A percentile compares a stretch with the other conserved stretches of the same genome.
phyloP scores from a whole-genome alignment of 192 early-diverging fungal species.

The Podila verticillata region DNA sequence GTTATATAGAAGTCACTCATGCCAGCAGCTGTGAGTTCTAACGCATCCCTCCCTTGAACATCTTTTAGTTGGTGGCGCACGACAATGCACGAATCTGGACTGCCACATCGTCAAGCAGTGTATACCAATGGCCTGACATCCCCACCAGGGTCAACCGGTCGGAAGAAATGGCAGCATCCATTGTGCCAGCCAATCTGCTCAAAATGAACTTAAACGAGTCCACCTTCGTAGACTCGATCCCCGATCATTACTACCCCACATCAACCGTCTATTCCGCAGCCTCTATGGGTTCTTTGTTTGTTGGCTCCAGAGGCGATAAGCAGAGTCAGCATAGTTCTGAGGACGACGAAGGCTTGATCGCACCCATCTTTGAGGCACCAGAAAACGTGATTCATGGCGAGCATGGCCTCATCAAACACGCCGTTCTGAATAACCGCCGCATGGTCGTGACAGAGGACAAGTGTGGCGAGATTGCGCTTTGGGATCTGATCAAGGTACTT shows the following conservation, averaged over 20 bases:
- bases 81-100: slow-evolving; percentile 93
- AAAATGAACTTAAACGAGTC: slow-evolving; percentile 55
- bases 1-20: no score
- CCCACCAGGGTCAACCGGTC: slow-evolving; percentile 63
- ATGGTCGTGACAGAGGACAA: slow-evolving; percentile 89
- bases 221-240: slow-evolving; percentile 40
- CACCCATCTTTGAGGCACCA: slow-evolving; percentile 37
- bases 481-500: slow-evolving; percentile 88
- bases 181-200: slow-evolving; percentile 58
- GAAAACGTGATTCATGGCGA: slow-evolving; percentile 58
- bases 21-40: no score
- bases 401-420: slow-evolving; percentile 71
- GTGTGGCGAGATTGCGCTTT: slow-evolving; percentile 80
- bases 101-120: slow-evolving; percentile 81
- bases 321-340: slow-evolving; percentile 49
- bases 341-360: slow-evolving; percentile 43
- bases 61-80: slow-evolving; percentile 74
- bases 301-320: slow-evolving; percentile 24
- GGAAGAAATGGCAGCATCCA: slow-evolving; percentile 24
- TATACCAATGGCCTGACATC: slow-evolving; percentile 89
- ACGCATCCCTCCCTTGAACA: not conserved
- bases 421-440: slow-evolving; percentile 84
- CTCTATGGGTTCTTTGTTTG: slow-evolving; percentile 41
- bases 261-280: slow-evolving; percentile 53
- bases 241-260: slow-evolving; percentile 52